Evolutionary conservation across 23 red algal genomes (phyloP).

Genomic region (Pyropia haitanensis): DNA sequence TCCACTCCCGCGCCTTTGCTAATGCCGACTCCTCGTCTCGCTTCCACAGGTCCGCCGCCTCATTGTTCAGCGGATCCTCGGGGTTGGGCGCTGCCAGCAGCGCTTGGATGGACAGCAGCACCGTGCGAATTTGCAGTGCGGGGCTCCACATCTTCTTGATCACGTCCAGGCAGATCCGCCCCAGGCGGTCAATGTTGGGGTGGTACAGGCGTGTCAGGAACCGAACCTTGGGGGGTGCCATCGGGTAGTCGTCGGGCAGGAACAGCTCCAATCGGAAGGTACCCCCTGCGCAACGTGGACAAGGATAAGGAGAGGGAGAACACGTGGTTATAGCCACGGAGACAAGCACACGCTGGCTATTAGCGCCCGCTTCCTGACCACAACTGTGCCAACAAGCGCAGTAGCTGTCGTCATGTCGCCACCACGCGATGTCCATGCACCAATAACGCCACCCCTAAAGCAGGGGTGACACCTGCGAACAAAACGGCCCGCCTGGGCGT

Average conservation of each 20-base stretch:
- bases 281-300: slow-evolving; percentile 18
- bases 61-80: slow-evolving; percentile 90
- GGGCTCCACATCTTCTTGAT: slow-evolving; percentile 98
- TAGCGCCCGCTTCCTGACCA: neutral
- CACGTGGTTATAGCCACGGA: neutral
- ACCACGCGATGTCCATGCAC: neutral
- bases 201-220: slow-evolving; percentile 97
- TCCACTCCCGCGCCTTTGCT: slow-evolving; percentile 72
- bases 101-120: slow-evolving; percentile 86
- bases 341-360: neutral
- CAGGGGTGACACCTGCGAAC: too few species aligned
- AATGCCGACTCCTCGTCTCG: slow-evolving; percentile 77
- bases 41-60: slow-evolving; percentile 96
- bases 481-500: too few species aligned
- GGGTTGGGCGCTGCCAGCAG: slow-evolving; percentile 91
- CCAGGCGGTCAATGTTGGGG: slow-evolving; percentile 96
- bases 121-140: slow-evolving; percentile 84
- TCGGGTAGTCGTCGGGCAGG: slow-evolving; percentile 94
- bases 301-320: neutral
- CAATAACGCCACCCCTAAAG: neutral
- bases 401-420: neutral
- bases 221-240: slow-evolving; percentile 84
- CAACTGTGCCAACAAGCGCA: neutral
- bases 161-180: slow-evolving; percentile 93
- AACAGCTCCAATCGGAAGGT: slow-evolving; percentile 89